Conservation (phyloP, 164 flowering plant species). For the Protea cynaroides region DNA sequence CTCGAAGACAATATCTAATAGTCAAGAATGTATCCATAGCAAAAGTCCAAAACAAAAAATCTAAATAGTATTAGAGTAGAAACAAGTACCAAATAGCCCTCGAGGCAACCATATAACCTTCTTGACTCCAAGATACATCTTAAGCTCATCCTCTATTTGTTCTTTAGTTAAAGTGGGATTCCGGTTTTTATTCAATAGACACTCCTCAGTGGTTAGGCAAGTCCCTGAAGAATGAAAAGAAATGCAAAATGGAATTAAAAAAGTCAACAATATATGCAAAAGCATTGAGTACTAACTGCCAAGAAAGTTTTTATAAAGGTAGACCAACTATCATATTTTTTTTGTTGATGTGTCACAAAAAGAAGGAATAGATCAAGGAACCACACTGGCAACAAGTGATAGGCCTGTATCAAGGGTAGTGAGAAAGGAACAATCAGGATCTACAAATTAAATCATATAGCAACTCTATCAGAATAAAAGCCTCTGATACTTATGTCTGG, state of each 20-base stretch:
- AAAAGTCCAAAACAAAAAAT: background rate
- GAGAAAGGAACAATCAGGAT: too few species aligned
- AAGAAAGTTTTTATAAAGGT: background rate
- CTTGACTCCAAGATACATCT: constrained; percentile 76
- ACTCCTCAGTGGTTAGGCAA: constrained; percentile 94
- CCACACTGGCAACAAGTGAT: background rate
- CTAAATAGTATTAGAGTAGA: background rate
- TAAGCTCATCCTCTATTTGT: constrained; percentile 74
- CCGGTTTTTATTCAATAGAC: constrained; percentile 82
- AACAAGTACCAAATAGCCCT: constrained; percentile 64
- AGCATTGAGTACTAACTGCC: background rate
- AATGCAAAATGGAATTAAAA: constrained; percentile 2
- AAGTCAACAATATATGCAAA: background rate
- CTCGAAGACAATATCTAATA: background rate
- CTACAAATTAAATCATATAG: too few species aligned
- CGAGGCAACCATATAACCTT: constrained; percentile 90
- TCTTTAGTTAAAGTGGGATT: constrained; percentile 65
- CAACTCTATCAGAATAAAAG: too few species aligned
- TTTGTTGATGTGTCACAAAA: background rate
- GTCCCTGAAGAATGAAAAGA: constrained; percentile 54
- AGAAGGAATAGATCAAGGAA: background rate
- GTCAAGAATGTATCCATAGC: too few species aligned
- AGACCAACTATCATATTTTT: background rate
- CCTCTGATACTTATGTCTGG: too few species aligned
- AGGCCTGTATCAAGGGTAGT: background rate